Evolutionary conservation across 2,329 filamentous ascomycete species (phyloP).

Genomic region (Neonectria faginata): DNA sequence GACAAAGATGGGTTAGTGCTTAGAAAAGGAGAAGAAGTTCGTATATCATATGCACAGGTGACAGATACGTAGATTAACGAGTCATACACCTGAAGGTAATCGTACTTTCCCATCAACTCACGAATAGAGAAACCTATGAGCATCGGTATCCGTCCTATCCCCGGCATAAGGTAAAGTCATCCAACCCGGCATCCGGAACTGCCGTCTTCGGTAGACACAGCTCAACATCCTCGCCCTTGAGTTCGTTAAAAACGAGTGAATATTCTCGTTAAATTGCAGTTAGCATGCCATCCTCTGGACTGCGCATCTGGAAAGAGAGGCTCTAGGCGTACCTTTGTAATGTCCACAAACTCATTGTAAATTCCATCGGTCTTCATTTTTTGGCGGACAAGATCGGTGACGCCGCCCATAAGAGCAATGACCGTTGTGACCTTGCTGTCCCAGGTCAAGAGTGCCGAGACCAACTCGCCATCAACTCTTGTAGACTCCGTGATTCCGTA

Average conservation of each 20-base stretch:
- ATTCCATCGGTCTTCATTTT: slow-evolving; percentile 53
- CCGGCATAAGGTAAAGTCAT: slow-evolving; percentile 42
- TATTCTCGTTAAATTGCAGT: slow-evolving; percentile 44
- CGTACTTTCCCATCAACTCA: background rate
- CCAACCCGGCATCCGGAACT: slow-evolving; percentile 43
- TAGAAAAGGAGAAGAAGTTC: no score
- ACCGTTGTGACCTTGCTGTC: slow-evolving; percentile 58
- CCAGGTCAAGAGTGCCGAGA: slow-evolving; percentile 57
- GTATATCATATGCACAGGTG: background rate
- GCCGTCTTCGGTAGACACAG: slow-evolving; percentile 44
- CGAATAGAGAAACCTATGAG: background rate
- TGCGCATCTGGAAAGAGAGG: no score
- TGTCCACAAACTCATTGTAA: slow-evolving; percentile 52
- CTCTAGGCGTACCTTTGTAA: slow-evolving; percentile 41
- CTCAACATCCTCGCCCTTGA: slow-evolving; percentile 48
- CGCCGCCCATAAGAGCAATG: slow-evolving; percentile 53
- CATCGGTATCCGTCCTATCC: background rate
- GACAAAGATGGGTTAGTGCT: no score
- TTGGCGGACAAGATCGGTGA: slow-evolving; percentile 52
- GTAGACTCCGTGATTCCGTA: slow-evolving; percentile 58
- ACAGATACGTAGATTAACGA: background rate
- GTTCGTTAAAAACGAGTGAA: slow-evolving; percentile 43
- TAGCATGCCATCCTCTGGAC: background rate
- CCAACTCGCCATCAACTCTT: slow-evolving; percentile 52
- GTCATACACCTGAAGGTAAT: background rate